Base-by-base conservation (phyloP, 768 basidiomycete species). In the Rhodocollybia butyracea region DNA sequence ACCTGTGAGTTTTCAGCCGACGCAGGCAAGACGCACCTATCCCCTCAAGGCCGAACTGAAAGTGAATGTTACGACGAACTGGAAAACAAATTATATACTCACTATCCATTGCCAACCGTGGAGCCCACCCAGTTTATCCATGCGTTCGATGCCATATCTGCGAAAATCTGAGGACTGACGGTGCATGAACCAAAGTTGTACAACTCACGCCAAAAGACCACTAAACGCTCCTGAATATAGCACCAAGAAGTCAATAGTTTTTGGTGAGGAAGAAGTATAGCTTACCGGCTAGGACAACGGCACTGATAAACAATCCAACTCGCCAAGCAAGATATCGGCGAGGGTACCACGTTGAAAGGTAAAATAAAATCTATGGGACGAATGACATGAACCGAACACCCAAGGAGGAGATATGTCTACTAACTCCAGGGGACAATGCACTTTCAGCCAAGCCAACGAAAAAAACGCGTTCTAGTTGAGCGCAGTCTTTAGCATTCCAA, bases 231-330 rank as follows among this genome's bases (percentile, higher is more conserved):
- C 59, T 71, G 67, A 56, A 70, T 60, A 60, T 51, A n/a, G n/a
- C 39, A 53, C 46, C 12, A 47, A 48, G 2, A 53, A 55, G 19
- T 26, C 55, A 34, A 5, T 55, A 17, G 34, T n/a, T 11, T 29
- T 15, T 11, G 19, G 24, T 12, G 13, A 39, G 21, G 22, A 17
- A 38, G n/a, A 27, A 39, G 26, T 27, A 15, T 17, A 5, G 48
- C 59, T n/a, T 34, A 64, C 76, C 83, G 17, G 83, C 78, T 32
- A 80, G 62, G 1, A 82, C 84, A 11, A 83, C 82, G 34, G 83
- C 82, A 19, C 79, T 79, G 65, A 85, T 85, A 72, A 87, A 86
- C 34, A 86, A 71, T 3, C 84, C 82, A 54, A 84, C 76, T 26
- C 85, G 77, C 61, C 68, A 70, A 17, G 80, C 83, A 41, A 84